Conservation (phyloP, 1,139 yeast genomes). For the Candida sp. region DNA sequence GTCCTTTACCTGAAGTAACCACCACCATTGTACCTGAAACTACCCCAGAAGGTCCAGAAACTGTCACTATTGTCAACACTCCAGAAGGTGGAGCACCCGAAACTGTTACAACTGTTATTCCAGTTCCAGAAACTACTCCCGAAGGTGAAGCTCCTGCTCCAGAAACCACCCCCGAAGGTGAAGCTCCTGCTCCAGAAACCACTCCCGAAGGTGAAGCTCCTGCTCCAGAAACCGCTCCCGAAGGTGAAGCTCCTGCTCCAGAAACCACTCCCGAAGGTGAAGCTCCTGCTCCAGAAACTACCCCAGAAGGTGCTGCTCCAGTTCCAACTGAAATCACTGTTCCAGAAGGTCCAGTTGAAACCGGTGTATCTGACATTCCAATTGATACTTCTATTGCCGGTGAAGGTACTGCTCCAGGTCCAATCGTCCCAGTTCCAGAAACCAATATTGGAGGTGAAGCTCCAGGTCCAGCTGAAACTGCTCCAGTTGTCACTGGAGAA, state of each 20-base stretch:
- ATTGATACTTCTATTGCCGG: constrained; percentile 13
- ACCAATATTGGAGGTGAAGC: not conserved
- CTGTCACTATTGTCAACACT: not conserved
- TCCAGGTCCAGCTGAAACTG: not conserved
- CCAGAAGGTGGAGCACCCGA: not conserved
- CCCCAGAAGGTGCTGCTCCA: constrained; percentile 1
- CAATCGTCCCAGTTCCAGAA: constrained; percentile 1
- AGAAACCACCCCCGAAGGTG: constrained; percentile 20
- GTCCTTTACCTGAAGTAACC: constrained; percentile 20
- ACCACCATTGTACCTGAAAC: not conserved
- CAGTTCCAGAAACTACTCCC: constrained; percentile 2
- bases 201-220: constrained; percentile 37
- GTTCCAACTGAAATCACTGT: constrained; percentile 10
- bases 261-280: constrained; percentile 25
- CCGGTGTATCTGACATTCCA: constrained; percentile 27
- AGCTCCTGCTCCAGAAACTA: constrained; percentile 28
- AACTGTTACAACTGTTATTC: not conserved
- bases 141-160: constrained; percentile 8
- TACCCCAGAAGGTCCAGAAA: not conserved
- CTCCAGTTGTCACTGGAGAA: not conserved
- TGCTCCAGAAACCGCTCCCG: constrained; percentile 35
- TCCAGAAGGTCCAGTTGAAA: constrained; percentile 2
- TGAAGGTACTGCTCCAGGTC: constrained; percentile 12
- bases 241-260: constrained; percentile 25
- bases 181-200: constrained; percentile 17